Evolutionary conservation across 1,284 basidiomycete genomes (phyloP).

Genomic region (Rhodotorula sp.): DNA sequence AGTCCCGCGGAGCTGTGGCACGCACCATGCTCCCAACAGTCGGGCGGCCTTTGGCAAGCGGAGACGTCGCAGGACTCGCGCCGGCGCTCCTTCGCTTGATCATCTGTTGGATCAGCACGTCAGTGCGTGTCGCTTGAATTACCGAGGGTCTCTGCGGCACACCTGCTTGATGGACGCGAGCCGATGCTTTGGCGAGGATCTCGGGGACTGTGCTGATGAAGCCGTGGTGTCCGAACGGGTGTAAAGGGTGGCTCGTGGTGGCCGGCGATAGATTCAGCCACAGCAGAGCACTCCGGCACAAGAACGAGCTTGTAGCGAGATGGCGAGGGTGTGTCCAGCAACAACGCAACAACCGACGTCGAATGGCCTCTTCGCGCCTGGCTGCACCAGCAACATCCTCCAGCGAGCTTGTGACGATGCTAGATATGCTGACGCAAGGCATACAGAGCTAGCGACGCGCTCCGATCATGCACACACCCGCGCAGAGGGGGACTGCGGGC

Average conservation of each 20-base stretch:
- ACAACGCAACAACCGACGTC: too few species aligned
- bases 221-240: too few species aligned
- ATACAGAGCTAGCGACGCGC: neutral
- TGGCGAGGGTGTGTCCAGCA: too few species aligned
- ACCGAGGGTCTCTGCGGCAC: neutral
- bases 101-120: neutral
- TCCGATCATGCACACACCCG: neutral
- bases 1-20: neutral
- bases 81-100: constrained; percentile 16
- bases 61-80: neutral
- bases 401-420: too few species aligned
- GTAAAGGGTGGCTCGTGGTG: too few species aligned
- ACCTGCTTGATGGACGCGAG: neutral
- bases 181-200: neutral
- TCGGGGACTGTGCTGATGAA: neutral
- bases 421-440: too few species aligned
- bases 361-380: too few species aligned
- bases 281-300: too few species aligned
- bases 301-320: too few species aligned
- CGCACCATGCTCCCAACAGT: constrained; percentile 26
- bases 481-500: neutral
- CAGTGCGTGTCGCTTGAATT: neutral
- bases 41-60: constrained; percentile 20
- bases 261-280: too few species aligned
- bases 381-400: too few species aligned